These are phyloP conservation scores for Solidago caesia DNA, from an alignment of 129 eudicot genomes.

Conservation along the genomic window DNA sequence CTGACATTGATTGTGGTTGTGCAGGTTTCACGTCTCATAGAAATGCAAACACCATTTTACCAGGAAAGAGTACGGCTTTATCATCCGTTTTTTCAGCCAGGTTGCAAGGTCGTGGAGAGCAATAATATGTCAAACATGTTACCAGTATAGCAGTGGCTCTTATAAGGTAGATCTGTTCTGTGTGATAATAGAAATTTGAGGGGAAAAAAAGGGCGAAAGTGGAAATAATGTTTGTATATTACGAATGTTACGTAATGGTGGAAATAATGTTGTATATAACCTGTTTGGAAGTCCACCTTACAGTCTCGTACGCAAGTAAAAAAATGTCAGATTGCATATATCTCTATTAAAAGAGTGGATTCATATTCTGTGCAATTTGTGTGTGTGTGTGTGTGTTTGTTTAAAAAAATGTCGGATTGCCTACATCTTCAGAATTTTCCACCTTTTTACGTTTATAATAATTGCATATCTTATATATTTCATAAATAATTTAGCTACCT, in stretches of 20 bases:
- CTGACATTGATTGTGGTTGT: slow-evolving; percentile 25
- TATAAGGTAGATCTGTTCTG: slow-evolving; percentile 26
- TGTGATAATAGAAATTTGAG: slow-evolving; percentile 18
- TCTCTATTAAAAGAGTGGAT: too few relatives aligned
- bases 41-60: slow-evolving; percentile 96
- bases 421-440: too few relatives aligned
- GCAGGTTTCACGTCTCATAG: slow-evolving; percentile 90
- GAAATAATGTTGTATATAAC: not conserved
- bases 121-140: slow-evolving; percentile 21
- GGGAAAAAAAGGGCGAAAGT: not conserved
- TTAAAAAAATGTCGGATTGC: too few relatives aligned
- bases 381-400: too few relatives aligned
- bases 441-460: too few relatives aligned
- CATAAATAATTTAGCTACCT: too few relatives aligned
- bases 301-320: too few relatives aligned
- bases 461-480: too few relatives aligned
- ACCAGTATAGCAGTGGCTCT: slow-evolving; percentile 24
- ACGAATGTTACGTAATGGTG: not conserved
- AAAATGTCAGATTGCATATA: too few relatives aligned
- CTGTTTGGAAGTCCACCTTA: too few relatives aligned
- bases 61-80: slow-evolving; percentile 60
- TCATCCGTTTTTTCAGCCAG: slow-evolving; percentile 70
- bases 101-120: slow-evolving; percentile 23
- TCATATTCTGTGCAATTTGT: too few relatives aligned
- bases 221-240: slow-evolving; percentile 1